Conservation (phyloP, 768 basidiomycete genomes). For the Rossbeevera mucosa region DNA sequence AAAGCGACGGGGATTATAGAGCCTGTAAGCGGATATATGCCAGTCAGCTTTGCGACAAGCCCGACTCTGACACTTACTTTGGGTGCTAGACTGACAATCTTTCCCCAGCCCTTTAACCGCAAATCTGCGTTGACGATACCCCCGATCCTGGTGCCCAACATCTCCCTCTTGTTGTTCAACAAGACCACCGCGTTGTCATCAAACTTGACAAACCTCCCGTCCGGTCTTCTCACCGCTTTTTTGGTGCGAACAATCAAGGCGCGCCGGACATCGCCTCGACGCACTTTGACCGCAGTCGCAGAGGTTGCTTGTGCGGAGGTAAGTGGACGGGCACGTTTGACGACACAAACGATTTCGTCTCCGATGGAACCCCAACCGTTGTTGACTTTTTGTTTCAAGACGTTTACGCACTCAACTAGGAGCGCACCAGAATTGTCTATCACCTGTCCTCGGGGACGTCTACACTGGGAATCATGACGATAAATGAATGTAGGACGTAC, state of each 20-base stretch:
- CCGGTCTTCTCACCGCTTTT: constrained; percentile 79
- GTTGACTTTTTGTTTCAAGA: constrained; percentile 93
- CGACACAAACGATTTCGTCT: constrained; percentile 94
- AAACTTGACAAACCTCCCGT: constrained; percentile 84
- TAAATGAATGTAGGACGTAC: constrained; percentile 37
- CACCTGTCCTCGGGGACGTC: constrained; percentile 45
- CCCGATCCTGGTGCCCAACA: constrained; percentile 92
- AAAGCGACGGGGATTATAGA: constrained; percentile 7
- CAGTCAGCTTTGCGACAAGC: background rate
- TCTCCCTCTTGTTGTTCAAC: constrained; percentile 92
- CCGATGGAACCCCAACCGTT: constrained; percentile 92
- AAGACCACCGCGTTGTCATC: constrained; percentile 96
- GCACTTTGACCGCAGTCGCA: constrained; percentile 82
- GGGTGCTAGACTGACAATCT: constrained; percentile 88
- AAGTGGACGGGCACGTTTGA: constrained; percentile 85
- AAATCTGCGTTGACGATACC: constrained; percentile 91
- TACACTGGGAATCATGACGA: background rate
- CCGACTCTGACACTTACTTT: constrained; percentile 47
- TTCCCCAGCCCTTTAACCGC: constrained; percentile 89
- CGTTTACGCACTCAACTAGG: constrained; percentile 92
- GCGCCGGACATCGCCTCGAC: constrained; percentile 89
- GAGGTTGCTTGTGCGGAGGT: constrained; percentile 61
- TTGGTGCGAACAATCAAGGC: constrained; percentile 94
- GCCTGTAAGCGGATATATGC: constrained; percentile 5
- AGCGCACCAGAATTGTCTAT: constrained; percentile 98